phyloP scores from a whole-genome alignment of 2,329 filamentous ascomycete species.

The Ophiostoma triangulosporum region DNA sequence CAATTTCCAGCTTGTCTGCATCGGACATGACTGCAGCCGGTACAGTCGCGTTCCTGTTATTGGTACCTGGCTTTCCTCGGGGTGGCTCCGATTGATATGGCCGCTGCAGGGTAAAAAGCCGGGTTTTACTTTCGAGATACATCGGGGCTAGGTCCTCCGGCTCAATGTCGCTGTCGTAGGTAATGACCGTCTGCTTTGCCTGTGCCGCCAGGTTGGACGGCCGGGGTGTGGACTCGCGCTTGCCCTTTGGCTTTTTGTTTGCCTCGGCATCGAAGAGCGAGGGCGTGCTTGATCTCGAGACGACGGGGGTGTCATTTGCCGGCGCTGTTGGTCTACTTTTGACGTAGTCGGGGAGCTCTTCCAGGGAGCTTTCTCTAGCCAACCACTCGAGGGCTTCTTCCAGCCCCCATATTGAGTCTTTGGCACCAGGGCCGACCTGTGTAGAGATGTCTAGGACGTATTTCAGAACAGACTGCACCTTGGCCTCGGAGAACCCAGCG shows the following conservation, averaged over 20 bases:
- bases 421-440: slow-evolving; percentile 40
- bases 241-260: slow-evolving; percentile 21
- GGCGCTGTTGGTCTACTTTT: slow-evolving; percentile 18
- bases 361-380: slow-evolving; percentile 56
- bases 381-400: slow-evolving; percentile 86
- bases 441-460: slow-evolving; percentile 54
- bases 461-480: slow-evolving; percentile 49
- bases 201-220: slow-evolving; percentile 18
- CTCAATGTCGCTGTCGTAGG: slow-evolving; percentile 58
- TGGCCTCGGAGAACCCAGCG: slow-evolving; percentile 52
- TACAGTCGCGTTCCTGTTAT: neutral
- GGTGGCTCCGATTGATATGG: slow-evolving; percentile 30
- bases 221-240: slow-evolving; percentile 18
- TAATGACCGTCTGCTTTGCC: slow-evolving; percentile 31
- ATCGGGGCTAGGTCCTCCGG: slow-evolving; percentile 61
- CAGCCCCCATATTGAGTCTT: slow-evolving; percentile 68
- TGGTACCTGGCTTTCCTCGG: slow-evolving; percentile 21
- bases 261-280: slow-evolving; percentile 25
- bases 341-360: slow-evolving; percentile 62
- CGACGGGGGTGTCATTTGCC: slow-evolving; percentile 25
- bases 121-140: slow-evolving; percentile 63
- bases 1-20: slow-evolving; percentile 34
- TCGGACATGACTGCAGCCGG: slow-evolving; percentile 3
- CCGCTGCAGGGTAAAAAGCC: slow-evolving; percentile 48
- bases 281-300: slow-evolving; percentile 38